phyloP scores from a whole-genome alignment of 106 monocot species.

The Chionographis japonica region DNA sequence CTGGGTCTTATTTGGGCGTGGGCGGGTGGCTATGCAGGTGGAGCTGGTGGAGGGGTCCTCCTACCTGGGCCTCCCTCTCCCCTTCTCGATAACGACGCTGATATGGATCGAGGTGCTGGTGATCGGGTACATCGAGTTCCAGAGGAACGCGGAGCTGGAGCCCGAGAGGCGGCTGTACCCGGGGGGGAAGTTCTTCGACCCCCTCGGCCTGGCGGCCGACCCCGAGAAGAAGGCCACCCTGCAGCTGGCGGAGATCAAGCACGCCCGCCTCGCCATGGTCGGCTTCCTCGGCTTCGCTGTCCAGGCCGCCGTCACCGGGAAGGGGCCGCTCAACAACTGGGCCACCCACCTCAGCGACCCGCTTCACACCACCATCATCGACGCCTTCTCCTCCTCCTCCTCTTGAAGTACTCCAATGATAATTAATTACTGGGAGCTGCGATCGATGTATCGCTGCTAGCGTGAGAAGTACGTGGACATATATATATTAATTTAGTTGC shows the following conservation, averaged over 20 bases:
- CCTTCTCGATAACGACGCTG: conserved; percentile 81
- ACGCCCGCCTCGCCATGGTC: conserved; percentile 96
- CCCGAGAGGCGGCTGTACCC: conserved; percentile 92
- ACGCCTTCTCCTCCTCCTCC: conserved; percentile 66
- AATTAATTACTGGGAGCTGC: too few relatives aligned
- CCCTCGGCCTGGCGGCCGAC: conserved; percentile 78
- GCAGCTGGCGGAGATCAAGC: conserved; percentile 95
- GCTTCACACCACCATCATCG: conserved; percentile 98
- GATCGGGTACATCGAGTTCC: conserved; percentile 99
- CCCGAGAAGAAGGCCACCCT: conserved; percentile 84
- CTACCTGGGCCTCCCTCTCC: conserved; percentile 84
- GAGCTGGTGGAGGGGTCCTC: conserved; percentile 85
- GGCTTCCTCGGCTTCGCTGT: conserved; percentile 89
- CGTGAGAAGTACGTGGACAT: too few relatives aligned
- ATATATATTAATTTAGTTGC: too few relatives aligned
- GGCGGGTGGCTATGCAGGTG: conserved; percentile 53
- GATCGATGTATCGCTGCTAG: too few relatives aligned
- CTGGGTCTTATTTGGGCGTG: too few relatives aligned
- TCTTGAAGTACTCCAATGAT: conserved; percentile 23
- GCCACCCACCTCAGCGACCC: conserved; percentile 94
- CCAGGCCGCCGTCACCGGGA: conserved; percentile 90
- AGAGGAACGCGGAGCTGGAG: conserved; percentile 92
- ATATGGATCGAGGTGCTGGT: conserved; percentile 88
- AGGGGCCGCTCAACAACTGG: conserved; percentile 98
- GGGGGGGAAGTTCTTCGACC: conserved; percentile 85